Conservation (phyloP, 169 alveolate genomes). For the Toxoplasma gondii region DNA sequence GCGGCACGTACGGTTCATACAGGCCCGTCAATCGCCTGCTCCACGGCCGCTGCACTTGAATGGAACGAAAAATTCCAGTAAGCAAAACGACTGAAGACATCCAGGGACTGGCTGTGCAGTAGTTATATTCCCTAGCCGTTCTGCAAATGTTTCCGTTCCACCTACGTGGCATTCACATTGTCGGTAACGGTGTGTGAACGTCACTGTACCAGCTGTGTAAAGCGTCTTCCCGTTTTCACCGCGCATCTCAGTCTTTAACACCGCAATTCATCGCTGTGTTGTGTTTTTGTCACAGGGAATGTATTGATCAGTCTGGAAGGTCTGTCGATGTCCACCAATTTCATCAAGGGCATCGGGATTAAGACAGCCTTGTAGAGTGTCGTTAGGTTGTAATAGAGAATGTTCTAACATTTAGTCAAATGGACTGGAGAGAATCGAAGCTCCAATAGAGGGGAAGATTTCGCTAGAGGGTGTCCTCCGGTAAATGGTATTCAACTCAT, state of each 20-base stretch:
- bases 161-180: background rate
- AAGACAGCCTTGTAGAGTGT: background rate
- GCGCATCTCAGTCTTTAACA: background rate
- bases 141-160: background rate
- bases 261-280: background rate
- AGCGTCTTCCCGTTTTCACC: background rate
- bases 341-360: background rate
- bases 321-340: background rate
- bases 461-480: too few species aligned
- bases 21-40: background rate
- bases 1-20: constrained; percentile 44
- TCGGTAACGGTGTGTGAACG: background rate
- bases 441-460: too few species aligned
- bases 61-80: background rate
- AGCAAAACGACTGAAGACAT: background rate
- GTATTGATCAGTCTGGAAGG: background rate
- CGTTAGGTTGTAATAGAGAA: too few species aligned
- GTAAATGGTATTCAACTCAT: too few species aligned
- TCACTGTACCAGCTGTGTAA: too few species aligned
- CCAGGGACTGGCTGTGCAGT: background rate
- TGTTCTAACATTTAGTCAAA: too few species aligned
- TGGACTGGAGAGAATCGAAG: too few species aligned
- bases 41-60: background rate
- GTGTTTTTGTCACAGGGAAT: background rate
- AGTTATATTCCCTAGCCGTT: too few species aligned